Percentiles rank a stretch among this genome's conserved stretches.
These are phyloP conservation scores for Protomyces inundatus DNA, from an alignment of 1,139 yeast species.

Conservation along the genomic window DNA sequence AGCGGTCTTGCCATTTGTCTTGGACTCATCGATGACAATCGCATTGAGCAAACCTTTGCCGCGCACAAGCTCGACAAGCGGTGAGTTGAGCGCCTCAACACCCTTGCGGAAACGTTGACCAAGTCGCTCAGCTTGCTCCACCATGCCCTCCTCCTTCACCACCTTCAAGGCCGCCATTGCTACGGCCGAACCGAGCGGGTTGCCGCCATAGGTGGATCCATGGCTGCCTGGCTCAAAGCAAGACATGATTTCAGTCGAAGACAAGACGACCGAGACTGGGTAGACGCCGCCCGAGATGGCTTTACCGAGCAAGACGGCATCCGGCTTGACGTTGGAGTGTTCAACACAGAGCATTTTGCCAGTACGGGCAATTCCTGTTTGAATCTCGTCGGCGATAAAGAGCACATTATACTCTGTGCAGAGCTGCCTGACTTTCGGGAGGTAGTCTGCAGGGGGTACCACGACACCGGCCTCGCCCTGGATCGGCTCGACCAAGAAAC, in stretches of 20 bases:
- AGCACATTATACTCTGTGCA: conserved; percentile 81
- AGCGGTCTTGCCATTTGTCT: conserved; percentile 85
- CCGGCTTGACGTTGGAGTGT: conserved; percentile 81
- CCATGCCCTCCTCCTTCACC: conserved; percentile 78
- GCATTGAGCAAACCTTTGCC: conserved; percentile 89
- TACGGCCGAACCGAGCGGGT: conserved; percentile 89
- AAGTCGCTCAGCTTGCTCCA: conserved; percentile 65
- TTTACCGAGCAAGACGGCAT: conserved; percentile 80
- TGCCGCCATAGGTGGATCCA: conserved; percentile 98
- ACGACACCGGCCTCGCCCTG: conserved; percentile 99
- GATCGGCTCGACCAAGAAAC: conserved; percentile 87
- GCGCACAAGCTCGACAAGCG: conserved; percentile 79
- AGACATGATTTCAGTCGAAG: conserved; percentile 82
- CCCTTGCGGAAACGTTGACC: conserved; percentile 70
- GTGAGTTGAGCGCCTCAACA: conserved; percentile 55
- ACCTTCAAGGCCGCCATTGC: conserved; percentile 93
- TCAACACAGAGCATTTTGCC: conserved; percentile 90
- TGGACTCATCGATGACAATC: conserved; percentile 77
- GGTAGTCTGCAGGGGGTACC: conserved; percentile 69
- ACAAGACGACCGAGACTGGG: conserved; percentile 86
- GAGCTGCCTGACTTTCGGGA: conserved; percentile 62
- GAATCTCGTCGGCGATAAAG: conserved; percentile 92
- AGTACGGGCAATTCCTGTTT: conserved; percentile 96
- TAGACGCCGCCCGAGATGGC: conserved; percentile 94
- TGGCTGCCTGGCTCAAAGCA: conserved; percentile 93